Conservation (phyloP, 352 stramenopile species). For the Phytopythium helicoides region DNA sequence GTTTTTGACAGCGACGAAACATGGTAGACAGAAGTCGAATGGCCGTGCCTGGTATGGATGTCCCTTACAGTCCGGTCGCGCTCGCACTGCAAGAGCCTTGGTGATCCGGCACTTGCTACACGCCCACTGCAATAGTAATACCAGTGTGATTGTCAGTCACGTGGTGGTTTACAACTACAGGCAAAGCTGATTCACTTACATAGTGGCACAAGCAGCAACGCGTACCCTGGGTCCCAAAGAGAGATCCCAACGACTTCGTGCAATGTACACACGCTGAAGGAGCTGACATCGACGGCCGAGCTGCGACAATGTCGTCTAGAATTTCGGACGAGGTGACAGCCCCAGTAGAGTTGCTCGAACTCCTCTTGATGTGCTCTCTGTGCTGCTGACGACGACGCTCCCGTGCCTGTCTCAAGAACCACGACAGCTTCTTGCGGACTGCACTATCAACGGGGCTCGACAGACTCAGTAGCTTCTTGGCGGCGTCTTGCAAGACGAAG, state of each 20-base stretch:
- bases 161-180: too few species aligned
- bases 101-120: slow-evolving; percentile 22
- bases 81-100: slow-evolving; percentile 22
- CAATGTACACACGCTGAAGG: slow-evolving; percentile 7
- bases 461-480: slow-evolving; percentile 20
- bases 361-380: too few species aligned
- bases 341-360: not conserved
- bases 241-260: slow-evolving; percentile 2
- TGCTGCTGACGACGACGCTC: not conserved
- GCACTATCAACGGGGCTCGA: slow-evolving; percentile 33
- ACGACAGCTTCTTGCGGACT: slow-evolving; percentile 55
- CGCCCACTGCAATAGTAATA: slow-evolving; percentile 9
- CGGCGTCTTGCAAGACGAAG: slow-evolving; percentile 31
- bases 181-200: slow-evolving; percentile 3
- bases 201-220: slow-evolving; percentile 20
- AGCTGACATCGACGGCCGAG: slow-evolving; percentile 16
- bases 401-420: slow-evolving; percentile 31
- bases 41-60: slow-evolving; percentile 12
- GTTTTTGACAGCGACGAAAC: slow-evolving; percentile 27
- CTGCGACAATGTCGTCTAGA: slow-evolving; percentile 13
- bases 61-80: slow-evolving; percentile 5
- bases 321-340: not conserved
- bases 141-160: not conserved
- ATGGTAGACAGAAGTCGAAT: slow-evolving; percentile 38
- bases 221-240: slow-evolving; percentile 1